Conservation (phyloP, 306 rosid species). For the Malus domestica region DNA sequence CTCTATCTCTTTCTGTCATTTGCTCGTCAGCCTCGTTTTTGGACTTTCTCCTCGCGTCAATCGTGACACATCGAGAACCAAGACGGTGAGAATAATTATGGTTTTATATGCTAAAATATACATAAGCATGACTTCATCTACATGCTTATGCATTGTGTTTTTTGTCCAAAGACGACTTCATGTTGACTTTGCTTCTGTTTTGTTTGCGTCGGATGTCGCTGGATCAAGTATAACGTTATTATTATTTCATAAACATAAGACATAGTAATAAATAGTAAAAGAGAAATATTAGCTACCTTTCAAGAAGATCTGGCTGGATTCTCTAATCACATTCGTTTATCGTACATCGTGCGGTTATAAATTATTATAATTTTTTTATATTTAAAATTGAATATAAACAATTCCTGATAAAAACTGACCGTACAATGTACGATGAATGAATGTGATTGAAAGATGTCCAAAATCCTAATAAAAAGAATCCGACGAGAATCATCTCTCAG, state of each 20-base stretch:
- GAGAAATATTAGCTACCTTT: too few species aligned
- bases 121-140: not conserved
- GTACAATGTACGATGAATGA: rapidly evolving
- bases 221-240: too few species aligned
- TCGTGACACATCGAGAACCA: not conserved
- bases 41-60: not conserved
- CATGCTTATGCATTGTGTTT: not conserved
- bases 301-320: rapidly evolving
- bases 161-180: not conserved
- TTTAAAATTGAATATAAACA: too few species aligned
- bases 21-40: not conserved
- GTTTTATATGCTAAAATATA: not conserved
- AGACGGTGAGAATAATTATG: not conserved
- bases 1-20: not conserved
- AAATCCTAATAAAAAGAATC: too few species aligned
- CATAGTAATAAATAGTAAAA: too few species aligned
- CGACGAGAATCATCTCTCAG: too few species aligned
- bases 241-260: too few species aligned
- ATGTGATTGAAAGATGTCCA: rapidly evolving
- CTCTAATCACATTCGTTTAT: too few species aligned
- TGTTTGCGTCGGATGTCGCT: not conserved
- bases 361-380: too few species aligned
- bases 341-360: too few species aligned
- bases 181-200: not conserved
- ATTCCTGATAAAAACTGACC: rapidly evolving